A percentile compares a stretch with the other conserved stretches of the same genome.
phyloP scores from a whole-genome alignment of 129 eudicot species.

The Escallonia herrerae region DNA sequence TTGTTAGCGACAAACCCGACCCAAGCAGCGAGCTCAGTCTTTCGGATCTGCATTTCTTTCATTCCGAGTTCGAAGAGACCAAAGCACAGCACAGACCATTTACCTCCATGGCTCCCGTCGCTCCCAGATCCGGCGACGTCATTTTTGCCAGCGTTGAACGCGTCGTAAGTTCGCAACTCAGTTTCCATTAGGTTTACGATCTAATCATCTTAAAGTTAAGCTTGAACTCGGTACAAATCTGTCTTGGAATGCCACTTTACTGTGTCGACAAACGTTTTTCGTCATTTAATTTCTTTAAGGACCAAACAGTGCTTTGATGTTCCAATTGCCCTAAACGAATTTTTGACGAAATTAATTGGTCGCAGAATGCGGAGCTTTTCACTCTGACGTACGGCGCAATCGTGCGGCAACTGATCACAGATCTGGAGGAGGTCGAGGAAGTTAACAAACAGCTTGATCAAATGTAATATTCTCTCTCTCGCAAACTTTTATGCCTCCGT shows the following conservation, averaged over 20 bases:
- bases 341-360: conserved; percentile 14
- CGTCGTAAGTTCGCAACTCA: conserved; percentile 35
- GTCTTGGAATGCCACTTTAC: neutral
- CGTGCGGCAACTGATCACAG: conserved; percentile 85
- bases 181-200: neutral
- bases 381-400: conserved; percentile 92
- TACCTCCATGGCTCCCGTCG: conserved; percentile 56
- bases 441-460: conserved; percentile 98
- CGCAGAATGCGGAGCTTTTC: conserved; percentile 82
- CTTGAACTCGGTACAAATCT: neutral
- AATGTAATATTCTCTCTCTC: conserved; percentile 33
- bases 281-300: too few species aligned
- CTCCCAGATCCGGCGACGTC: conserved; percentile 88
- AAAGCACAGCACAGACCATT: too few species aligned
- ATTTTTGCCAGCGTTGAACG: conserved; percentile 86
- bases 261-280: too few species aligned
- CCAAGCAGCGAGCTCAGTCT: neutral
- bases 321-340: neutral
- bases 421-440: conserved; percentile 97
- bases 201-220: neutral
- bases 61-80: too few species aligned
- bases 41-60: neutral
- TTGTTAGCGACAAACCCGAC: neutral
- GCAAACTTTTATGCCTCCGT: neutral
- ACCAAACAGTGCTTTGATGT: neutral